A percentile compares a stretch with the other conserved stretches of the same genome.
These are phyloP conservation scores for Nevesoporus exiguus DNA, from an alignment of 768 basidiomycete species.

Conservation along the genomic window DNA sequence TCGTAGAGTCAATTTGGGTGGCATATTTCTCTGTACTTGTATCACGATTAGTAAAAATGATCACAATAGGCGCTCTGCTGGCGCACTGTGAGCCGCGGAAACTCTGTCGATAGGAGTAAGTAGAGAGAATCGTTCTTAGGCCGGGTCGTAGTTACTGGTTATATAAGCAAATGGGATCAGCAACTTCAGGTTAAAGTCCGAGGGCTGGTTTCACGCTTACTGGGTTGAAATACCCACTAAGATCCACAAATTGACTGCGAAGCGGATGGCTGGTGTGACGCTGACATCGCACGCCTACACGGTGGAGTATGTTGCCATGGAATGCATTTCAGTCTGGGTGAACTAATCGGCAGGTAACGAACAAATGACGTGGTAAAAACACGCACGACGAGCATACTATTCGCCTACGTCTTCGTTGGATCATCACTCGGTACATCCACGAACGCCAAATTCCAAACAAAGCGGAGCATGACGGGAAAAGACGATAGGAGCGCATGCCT, in stretches of 20 bases:
- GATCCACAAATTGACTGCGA: not conserved
- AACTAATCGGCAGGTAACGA: too few species aligned
- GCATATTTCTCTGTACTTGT: conserved; percentile 27
- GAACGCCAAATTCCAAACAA: not conserved
- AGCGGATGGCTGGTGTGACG: too few species aligned
- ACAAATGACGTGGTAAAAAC: too few species aligned
- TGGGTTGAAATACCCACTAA: not conserved
- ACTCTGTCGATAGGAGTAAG: conserved; percentile 15
- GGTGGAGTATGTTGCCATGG: too few species aligned
- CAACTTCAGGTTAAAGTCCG: not conserved
- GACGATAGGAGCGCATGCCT: not conserved
- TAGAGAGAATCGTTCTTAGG: conserved; percentile 4
- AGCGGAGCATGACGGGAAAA: not conserved
- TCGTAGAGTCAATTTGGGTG: conserved; percentile 27
- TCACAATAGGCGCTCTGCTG: conserved; percentile 22
- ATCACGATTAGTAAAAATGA: conserved; percentile 19
- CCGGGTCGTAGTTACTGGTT: conserved; percentile 2
- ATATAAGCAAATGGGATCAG: conserved; percentile 18
- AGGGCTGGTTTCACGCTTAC: not conserved
- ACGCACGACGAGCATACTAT: too few species aligned
- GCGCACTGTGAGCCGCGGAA: conserved; percentile 25
- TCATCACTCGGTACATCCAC: too few species aligned
- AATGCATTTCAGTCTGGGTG: too few species aligned
- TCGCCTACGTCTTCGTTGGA: too few species aligned
- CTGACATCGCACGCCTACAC: too few species aligned